Evolutionary conservation across 2,329 filamentous ascomycete species (phyloP).

Genomic region (Mycocentrospora acerina): DNA sequence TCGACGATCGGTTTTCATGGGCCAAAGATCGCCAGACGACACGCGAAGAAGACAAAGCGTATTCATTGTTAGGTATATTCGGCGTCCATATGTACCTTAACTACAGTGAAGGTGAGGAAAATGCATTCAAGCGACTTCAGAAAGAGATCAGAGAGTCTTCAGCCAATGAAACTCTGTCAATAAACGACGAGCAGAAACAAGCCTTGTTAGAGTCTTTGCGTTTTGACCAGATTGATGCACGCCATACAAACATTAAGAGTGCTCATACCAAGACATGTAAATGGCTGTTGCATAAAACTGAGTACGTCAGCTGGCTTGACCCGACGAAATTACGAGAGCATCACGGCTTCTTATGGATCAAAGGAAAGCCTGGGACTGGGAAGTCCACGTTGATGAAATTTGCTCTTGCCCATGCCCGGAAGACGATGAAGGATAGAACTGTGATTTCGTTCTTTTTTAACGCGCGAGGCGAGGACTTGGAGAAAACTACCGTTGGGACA

Average conservation of each 20-base stretch:
- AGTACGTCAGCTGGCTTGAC: conserved; percentile 44
- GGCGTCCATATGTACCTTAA: conserved; percentile 5
- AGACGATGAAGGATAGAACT: conserved; percentile 1
- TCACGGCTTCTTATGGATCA: conserved; percentile 28
- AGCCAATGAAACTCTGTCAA: not conserved
- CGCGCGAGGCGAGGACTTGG: conserved; percentile 10
- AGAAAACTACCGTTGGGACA: conserved; percentile 20
- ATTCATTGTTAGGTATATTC: conserved; percentile 16
- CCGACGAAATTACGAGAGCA: conserved; percentile 22
- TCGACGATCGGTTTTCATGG: conserved; percentile 11
- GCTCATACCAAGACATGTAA: conserved; percentile 39
- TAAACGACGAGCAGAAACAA: conserved; percentile 7
- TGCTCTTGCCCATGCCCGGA: conserved; percentile 16
- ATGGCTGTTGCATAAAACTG: conserved; percentile 40
- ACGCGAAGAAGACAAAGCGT: conserved; percentile 7
- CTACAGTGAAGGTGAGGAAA: conserved; percentile 2
- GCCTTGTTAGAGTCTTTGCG: conserved; percentile 34
- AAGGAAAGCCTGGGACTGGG: conserved; percentile 27
- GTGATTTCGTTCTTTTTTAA: conserved; percentile 24
- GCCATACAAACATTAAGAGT: conserved; percentile 37
- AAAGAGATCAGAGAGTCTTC: conserved; percentile 1
- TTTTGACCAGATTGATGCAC: conserved; percentile 39
- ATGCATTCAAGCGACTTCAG: conserved; percentile 1
- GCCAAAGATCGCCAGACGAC: conserved; percentile 9
- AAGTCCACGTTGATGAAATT: conserved; percentile 48